Conservation (phyloP, 805 yeast species). For the Komagataella kurtzmanii region DNA sequence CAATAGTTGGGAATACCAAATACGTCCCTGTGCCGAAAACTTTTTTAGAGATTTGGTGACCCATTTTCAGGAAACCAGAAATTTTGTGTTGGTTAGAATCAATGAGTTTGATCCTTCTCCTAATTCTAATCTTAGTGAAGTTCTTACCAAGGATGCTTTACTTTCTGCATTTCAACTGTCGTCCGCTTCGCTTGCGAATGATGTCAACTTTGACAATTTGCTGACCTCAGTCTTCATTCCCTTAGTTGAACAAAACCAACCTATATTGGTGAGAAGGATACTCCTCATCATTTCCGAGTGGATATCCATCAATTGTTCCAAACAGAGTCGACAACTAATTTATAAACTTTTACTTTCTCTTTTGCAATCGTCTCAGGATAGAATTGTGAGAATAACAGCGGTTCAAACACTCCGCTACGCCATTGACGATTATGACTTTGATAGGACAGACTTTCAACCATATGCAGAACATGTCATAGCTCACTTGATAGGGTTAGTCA, state of each 20-base stretch:
- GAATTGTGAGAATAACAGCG: constrained; percentile 70
- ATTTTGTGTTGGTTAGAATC: constrained; percentile 41
- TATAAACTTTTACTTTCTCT: constrained; percentile 44
- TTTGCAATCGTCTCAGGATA: constrained; percentile 39
- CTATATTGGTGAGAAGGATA: constrained; percentile 59
- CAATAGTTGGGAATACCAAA: constrained; percentile 69
- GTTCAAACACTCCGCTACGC: constrained; percentile 54
- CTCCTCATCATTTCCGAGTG: constrained; percentile 72
- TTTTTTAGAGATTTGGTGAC: constrained; percentile 65
- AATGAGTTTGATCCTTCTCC: background rate
- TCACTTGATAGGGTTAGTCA: constrained; percentile 34
- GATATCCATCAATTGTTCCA: constrained; percentile 54
- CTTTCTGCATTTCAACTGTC: constrained; percentile 76
- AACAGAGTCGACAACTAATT: constrained; percentile 39
- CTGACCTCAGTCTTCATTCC: constrained; percentile 56
- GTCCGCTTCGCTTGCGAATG: constrained; percentile 47
- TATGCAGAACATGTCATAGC: constrained; percentile 39
- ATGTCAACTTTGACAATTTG: constrained; percentile 56
- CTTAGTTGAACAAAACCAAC: constrained; percentile 29
- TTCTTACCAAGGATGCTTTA: constrained; percentile 65
- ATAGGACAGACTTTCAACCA: constrained; percentile 53
- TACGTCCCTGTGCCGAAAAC: constrained; percentile 79
- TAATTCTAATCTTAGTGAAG: constrained; percentile 24
- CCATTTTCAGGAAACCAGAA: constrained; percentile 39
- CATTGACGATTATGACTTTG: constrained; percentile 81